Base-by-base conservation (phyloP, 495 filamentous ascomycete species). In the Margaritispora aquatica region DNA sequence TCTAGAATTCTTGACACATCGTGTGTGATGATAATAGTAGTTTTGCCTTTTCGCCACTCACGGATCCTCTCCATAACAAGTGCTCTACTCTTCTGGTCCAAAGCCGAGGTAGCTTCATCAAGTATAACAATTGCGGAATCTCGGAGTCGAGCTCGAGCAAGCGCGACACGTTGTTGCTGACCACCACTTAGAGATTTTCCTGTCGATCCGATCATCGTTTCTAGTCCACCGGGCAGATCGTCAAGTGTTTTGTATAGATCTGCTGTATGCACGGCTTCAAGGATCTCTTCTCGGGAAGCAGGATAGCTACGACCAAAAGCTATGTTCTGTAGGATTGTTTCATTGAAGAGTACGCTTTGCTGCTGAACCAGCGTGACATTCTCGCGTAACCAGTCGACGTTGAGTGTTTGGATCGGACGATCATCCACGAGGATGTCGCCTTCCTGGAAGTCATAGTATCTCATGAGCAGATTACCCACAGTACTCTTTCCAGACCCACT, bases 401-500 rank as follows among this genome's bases (percentile, higher is more conserved):
- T 79, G 11, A 97, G 73, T 0, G 70, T 73, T 19, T 82, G 65
- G n/a, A 94, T 74, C 0, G 81, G 70, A 11, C 77, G 65, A 0
- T 84, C 86, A 63, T 95, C 92, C 1, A 98, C 72, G 0, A 78
- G 60, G 21, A 97, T 87, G 5, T 82, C 65, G 0, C 94, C 94
- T 0, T 73, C 71, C 0, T 69, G 71, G 1, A 89, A 83, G 10
- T 80, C 71, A 65, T 96, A 96, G 66, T 92, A 89, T 27, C 84
- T 79, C 52, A 90, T 72, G 1, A 98, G 74, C 1, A 98, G 72
- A 65, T 90, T 91, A 1, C 85, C 84, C 9, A 98, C 66, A 0
- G 94, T 97, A 66, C 89, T 96, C 69, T 98, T 98, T 0, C 94
- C 94, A 13, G 91, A 96, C 1, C 94, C 94, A 63, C 91, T 96